Conservation (phyloP, 129 eudicot genomes). For the Helianthus tuberosus region DNA sequence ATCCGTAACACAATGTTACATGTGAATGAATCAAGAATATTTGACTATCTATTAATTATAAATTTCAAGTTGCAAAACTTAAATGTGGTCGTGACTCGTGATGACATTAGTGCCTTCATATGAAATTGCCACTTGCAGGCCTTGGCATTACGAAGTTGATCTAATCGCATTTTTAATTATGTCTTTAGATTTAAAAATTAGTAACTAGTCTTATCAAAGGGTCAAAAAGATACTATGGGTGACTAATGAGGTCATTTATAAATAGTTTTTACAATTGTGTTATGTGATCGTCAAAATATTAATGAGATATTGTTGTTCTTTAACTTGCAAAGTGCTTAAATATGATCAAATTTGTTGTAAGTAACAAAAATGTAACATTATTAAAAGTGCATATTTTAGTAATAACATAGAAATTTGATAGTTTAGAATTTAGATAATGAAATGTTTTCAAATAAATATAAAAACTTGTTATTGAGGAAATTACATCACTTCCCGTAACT, state of each 20-base stretch:
- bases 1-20: not conserved
- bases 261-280: not conserved
- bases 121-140: not conserved
- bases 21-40: not conserved
- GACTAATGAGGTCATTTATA: not conserved
- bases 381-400: too few species aligned
- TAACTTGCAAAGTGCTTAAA: too few species aligned
- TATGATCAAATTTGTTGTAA: too few species aligned
- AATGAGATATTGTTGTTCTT: too few species aligned
- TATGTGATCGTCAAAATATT: too few species aligned
- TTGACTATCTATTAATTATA: constrained; percentile 11
- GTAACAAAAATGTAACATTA: too few species aligned
- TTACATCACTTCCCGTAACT: too few species aligned
- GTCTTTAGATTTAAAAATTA: not conserved
- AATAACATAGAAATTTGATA: too few species aligned
- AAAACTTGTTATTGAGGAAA: too few species aligned
- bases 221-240: not conserved
- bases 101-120: constrained; percentile 8
- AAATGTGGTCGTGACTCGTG: not conserved
- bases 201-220: too few species aligned
- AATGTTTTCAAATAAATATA: too few species aligned
- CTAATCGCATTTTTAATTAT: not conserved
- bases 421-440: too few species aligned
- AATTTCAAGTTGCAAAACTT: constrained; percentile 4
- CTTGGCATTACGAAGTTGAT: not conserved